Evolutionary conservation across 257 asterid genomes (phyloP), one percentile per base, ranked within the genome.

Genomic region (Prunella vulgaris): DNA sequence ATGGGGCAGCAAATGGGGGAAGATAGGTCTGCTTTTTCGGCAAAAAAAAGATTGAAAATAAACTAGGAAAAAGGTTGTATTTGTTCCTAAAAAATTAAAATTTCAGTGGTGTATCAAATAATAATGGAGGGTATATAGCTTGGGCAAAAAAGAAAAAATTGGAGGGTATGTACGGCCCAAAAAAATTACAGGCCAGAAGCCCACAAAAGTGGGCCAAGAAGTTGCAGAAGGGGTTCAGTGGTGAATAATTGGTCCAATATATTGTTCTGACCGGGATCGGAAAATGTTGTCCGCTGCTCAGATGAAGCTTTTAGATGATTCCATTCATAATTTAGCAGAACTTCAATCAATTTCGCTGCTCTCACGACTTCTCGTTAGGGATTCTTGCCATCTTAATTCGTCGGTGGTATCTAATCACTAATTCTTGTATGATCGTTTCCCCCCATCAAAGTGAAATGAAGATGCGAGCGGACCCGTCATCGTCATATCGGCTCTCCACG

Each of bases 401-500:
- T 48, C 20, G 22, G 21, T 20, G 2, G 17, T 33, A 54, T 8
- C 32, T 64, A 44, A 30, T 20, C 38, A 9, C 63, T 10, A 35
- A 21, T 32, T 38, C 10, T 3, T 15, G n/a, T 13, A 9, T 12
- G 25, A 12, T 22, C 64, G 28, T 51, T 35, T n/a, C n/a, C 21
- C 28, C 69, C 42, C 0, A 65, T 60, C 27, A 40, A 63, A 66
- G 28, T n/a, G 46, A 68, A 64, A 64, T 65, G 33, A 14, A 60
- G 1, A 27, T 27, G 72, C 51, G 30, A 88, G 78, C 73, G 77
- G 77, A 64, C 35, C 74, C 69, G 42, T 73, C 80, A 21, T 35
- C 80, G 18, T 18, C 84, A 72, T 64, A 24, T 71, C 74, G 74
- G 85, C 71, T 71, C 69, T 75, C 85, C 68, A 82, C 83, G 32